phyloP scores from a whole-genome alignment of 495 filamentous ascomycete species.

The Aspergillus diversus region DNA sequence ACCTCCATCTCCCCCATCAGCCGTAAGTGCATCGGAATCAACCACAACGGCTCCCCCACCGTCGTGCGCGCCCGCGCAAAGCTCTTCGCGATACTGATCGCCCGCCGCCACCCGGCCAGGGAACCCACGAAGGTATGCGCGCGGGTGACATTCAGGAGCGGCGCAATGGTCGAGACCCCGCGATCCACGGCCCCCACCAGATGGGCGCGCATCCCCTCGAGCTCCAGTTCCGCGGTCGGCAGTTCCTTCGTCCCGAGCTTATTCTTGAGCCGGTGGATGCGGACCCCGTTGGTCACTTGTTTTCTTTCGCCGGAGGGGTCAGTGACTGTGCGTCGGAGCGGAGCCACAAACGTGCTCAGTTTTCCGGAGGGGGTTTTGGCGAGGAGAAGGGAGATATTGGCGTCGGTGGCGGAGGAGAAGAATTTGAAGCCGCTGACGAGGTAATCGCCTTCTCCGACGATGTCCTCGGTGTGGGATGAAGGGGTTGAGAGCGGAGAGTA shows the following conservation, averaged over 20 bases:
- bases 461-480: conserved; percentile 15
- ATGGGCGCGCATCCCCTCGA: conserved; percentile 62
- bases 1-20: conserved; percentile 59
- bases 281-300: conserved; percentile 62
- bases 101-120: conserved; percentile 60
- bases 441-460: conserved; percentile 36
- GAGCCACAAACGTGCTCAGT: conserved; percentile 69
- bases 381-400: conserved; percentile 69
- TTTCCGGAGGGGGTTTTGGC: conserved; percentile 60
- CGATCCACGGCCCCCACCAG: conserved; percentile 64
- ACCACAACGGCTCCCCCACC: conserved; percentile 52
- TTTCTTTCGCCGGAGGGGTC: neutral
- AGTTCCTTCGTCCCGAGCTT: conserved; percentile 72
- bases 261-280: conserved; percentile 68
- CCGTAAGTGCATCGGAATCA: conserved; percentile 63
- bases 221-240: conserved; percentile 71
- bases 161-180: conserved; percentile 67
- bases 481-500: conserved; percentile 31
- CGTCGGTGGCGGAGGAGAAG: conserved; percentile 77
- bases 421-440: conserved; percentile 73
- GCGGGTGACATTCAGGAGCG: conserved; percentile 70
- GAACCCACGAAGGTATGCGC: conserved; percentile 64
- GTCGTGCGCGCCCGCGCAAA: conserved; percentile 60
- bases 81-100: conserved; percentile 62
- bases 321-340: conserved; percentile 54